Conservation (phyloP, 176 grass and related monocot species). For the Sorghum bicolor region Sorghum_bicolor_NCBIv3 NC_012878.2:2656501-2657000, state of each 20-base stretch:
- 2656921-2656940: conserved; percentile 45
- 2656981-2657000: not conserved
- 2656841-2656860: conserved; percentile 54
- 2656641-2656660: not conserved
- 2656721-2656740: conserved; percentile 90
- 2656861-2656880: conserved; percentile 97
- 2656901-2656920: conserved; percentile 73
- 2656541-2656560: not conserved
- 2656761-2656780: not conserved
- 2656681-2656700: conserved; percentile 89
- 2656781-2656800: not conserved
- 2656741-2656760: conserved; percentile 72
- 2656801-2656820: not conserved
- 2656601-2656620: not conserved
- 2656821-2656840: conserved; percentile 16
- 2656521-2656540: not conserved
- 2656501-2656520: not conserved
- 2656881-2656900: conserved; percentile 94
- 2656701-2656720: conserved; percentile 80
- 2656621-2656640: not conserved
- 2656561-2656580: not conserved
- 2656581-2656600: not conserved
- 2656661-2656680: conserved; percentile 64
- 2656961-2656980: not conserved
- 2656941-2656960: no score